phyloP scores from a whole-genome alignment of 305 asterid species.

The Fraxinus floribunda region DNA sequence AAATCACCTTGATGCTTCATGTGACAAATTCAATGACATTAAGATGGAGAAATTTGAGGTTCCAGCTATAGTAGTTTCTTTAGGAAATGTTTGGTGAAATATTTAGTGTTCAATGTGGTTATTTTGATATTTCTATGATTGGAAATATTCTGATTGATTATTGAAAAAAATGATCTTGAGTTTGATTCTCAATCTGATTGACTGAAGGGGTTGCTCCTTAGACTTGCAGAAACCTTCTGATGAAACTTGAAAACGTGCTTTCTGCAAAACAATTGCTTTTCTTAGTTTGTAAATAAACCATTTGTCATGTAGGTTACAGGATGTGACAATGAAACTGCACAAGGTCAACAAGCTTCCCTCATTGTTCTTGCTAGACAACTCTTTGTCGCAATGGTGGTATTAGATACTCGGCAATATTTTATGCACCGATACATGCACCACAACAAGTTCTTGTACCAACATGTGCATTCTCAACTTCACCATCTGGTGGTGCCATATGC shows the following conservation, averaged over 20 bases:
- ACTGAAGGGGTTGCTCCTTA: neutral
- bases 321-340: constrained; percentile 42
- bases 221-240: neutral
- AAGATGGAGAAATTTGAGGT: neutral
- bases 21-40: neutral
- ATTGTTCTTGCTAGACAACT: constrained; percentile 56
- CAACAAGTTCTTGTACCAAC: constrained; percentile 22
- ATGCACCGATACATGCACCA: constrained; percentile 93
- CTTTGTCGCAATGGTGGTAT: constrained; percentile 58
- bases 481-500: constrained; percentile 61
- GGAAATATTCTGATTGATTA: neutral
- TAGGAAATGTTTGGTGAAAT: neutral
- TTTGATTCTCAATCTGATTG: neutral
- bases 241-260: neutral
- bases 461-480: too few relatives aligned
- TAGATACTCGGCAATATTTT: constrained; percentile 89
- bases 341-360: constrained; percentile 40
- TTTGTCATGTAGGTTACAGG: constrained; percentile 58
- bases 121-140: neutral
- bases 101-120: neutral
- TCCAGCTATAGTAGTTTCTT: neutral
- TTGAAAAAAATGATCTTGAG: neutral
- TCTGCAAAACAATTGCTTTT: neutral
- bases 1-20: neutral
- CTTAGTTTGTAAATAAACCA: constrained; percentile 4